These are phyloP conservation scores for Penicillium psychrosexuale DNA, from an alignment of 2,329 filamentous ascomycete species.

Conservation along the genomic window DNA sequence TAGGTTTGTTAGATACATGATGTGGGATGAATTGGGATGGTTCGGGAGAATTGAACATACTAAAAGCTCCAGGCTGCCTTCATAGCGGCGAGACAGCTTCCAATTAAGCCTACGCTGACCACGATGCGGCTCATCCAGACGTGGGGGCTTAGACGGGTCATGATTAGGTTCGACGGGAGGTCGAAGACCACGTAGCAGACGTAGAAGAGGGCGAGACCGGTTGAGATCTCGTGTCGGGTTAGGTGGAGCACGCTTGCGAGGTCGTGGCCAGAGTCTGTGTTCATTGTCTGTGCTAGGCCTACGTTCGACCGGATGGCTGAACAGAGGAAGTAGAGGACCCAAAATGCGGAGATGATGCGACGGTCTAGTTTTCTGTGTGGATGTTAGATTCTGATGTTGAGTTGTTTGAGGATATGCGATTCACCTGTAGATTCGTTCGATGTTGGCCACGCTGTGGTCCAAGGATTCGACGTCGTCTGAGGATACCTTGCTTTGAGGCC, in stretches of 20 bases:
- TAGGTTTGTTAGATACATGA: slow-evolving; percentile 10
- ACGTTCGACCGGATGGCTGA: slow-evolving; percentile 90
- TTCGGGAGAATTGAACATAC: slow-evolving; percentile 41
- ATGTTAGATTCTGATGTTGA: not conserved
- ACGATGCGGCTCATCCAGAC: slow-evolving; percentile 93
- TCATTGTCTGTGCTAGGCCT: slow-evolving; percentile 94
- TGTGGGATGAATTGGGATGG: not conserved
- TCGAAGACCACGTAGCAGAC: slow-evolving; percentile 90
- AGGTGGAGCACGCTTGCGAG: slow-evolving; percentile 69
- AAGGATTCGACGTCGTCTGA: slow-evolving; percentile 22
- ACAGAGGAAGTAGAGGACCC: slow-evolving; percentile 87
- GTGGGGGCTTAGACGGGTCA: slow-evolving; percentile 79
- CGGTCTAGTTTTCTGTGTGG: slow-evolving; percentile 54
- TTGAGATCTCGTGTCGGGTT: slow-evolving; percentile 73
- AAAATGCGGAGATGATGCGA: slow-evolving; percentile 71
- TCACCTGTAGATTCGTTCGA: slow-evolving; percentile 42
- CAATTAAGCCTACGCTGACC: slow-evolving; percentile 79
- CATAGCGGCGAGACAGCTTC: slow-evolving; percentile 78
- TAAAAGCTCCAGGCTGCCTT: slow-evolving; percentile 81
- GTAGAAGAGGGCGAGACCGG: slow-evolving; percentile 83
- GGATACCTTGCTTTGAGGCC: not conserved
- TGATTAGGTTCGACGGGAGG: slow-evolving; percentile 80
- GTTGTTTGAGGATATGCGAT: not conserved
- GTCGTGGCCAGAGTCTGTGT: slow-evolving; percentile 66
- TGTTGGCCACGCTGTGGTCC: slow-evolving; percentile 33